Conservation (phyloP, 805 yeast genomes). For the Kuraishia hungarica region DNA sequence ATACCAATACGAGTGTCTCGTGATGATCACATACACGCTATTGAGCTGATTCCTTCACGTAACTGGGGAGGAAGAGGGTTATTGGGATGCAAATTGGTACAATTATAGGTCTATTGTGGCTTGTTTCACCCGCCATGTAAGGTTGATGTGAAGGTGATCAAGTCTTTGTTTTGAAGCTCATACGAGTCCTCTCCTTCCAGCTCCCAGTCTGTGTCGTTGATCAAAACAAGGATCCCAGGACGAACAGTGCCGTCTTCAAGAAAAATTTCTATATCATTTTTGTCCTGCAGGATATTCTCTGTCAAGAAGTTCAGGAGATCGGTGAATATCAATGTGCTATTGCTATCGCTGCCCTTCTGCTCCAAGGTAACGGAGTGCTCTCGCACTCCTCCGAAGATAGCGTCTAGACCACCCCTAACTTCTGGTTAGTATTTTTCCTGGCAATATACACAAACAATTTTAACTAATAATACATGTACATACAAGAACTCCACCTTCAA, state of each 20-base stretch:
- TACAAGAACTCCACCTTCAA: constrained; percentile 35
- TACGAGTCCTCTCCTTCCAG: constrained; percentile 83
- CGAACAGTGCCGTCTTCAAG: constrained; percentile 76
- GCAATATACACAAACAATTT: background rate
- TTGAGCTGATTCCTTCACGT: constrained; percentile 34
- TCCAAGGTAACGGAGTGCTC: constrained; percentile 38
- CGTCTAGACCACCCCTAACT: constrained; percentile 73
- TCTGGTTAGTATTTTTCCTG: background rate
- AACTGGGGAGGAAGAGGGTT: constrained; percentile 62
- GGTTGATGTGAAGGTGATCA: constrained; percentile 83
- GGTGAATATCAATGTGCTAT: constrained; percentile 20
- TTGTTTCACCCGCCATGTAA: constrained; percentile 76
- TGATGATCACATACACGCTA: constrained; percentile 14
- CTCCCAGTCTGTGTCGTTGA: constrained; percentile 97
- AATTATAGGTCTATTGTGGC: constrained; percentile 23
- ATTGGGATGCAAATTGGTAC: constrained; percentile 56
- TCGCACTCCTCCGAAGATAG: constrained; percentile 54
- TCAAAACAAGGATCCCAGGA: constrained; percentile 86
- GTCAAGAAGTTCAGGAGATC: constrained; percentile 52
- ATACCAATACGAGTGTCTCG: constrained; percentile 19
- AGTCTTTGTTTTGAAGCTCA: constrained; percentile 66
- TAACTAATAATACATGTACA: constrained; percentile 7
- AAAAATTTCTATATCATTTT: constrained; percentile 63
- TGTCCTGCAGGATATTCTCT: constrained; percentile 44
- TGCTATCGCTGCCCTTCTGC: constrained; percentile 24